phyloP scores from a whole-genome alignment of 306 rosid genomes.

The Quillaja saponaria region DNA sequence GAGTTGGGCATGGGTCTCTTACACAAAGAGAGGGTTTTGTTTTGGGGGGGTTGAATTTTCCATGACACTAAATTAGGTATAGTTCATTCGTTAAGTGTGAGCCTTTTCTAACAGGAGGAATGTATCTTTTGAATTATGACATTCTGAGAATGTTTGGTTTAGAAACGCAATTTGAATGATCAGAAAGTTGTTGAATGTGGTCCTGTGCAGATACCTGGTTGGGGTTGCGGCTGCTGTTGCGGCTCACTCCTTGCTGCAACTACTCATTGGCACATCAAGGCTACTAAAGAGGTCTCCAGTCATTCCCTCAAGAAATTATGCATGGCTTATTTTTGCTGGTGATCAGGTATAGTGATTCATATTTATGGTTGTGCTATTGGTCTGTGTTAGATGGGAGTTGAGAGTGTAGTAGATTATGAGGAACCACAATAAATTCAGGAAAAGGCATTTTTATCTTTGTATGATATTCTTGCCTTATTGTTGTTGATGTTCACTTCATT shows the following conservation, averaged over 20 bases:
- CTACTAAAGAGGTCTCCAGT: conserved; percentile 58
- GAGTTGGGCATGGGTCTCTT: no score
- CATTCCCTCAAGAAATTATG: conserved; percentile 70
- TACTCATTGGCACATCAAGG: conserved; percentile 59
- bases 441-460: not conserved
- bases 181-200: conserved; percentile 21
- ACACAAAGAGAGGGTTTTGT: not conserved
- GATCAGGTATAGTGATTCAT: conserved; percentile 66
- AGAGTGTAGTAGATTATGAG: not conserved
- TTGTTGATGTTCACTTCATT: not conserved
- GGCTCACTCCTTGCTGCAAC: conserved; percentile 73
- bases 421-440: not conserved
- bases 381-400: not conserved
- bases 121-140: not conserved
- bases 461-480: not conserved
- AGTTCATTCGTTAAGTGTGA: conserved; percentile 17
- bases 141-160: not conserved
- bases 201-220: conserved; percentile 64
- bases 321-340: conserved; percentile 80
- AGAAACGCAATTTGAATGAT: conserved; percentile 23
- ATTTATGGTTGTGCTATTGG: not conserved
- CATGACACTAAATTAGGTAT: not conserved
- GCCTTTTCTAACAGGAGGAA: not conserved
- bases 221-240: conserved; percentile 74
- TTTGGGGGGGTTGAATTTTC: no score